A percentile compares a stretch with the other conserved stretches of the same genome.
Evolutionary conservation across 2,329 filamentous ascomycete genomes (phyloP).

Genomic region (Cryphonectria carpinicola): DNA sequence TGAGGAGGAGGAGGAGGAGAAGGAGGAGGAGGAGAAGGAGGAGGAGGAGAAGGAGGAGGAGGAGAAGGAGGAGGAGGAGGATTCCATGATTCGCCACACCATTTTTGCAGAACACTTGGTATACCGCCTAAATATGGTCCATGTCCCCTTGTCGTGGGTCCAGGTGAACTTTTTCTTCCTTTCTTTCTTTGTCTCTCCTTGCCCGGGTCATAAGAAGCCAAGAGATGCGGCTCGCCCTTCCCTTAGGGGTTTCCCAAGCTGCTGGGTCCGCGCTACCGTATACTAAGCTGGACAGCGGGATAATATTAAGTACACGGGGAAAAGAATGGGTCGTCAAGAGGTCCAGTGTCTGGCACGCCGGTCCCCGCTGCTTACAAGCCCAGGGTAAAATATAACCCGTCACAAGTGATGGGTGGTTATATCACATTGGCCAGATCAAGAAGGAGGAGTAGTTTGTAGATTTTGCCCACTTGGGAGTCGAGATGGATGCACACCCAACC

Average conservation of each 20-base stretch:
- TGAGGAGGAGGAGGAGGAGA: too few species aligned
- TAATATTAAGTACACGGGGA: too few species aligned
- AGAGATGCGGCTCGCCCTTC: constrained; percentile 5
- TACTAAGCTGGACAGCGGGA: too few species aligned
- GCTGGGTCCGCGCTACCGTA: not conserved
- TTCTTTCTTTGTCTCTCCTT: not conserved
- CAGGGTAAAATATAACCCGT: not conserved
- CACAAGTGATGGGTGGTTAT: too few species aligned
- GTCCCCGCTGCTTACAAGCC: not conserved
- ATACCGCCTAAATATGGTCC: not conserved
- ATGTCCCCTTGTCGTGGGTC: not conserved
- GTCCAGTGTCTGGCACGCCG: not conserved
- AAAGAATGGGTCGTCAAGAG: too few species aligned
- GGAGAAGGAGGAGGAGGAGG: too few species aligned
- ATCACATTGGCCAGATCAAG: not conserved
- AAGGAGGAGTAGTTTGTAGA: too few species aligned
- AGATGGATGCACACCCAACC: not conserved
- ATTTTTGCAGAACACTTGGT: too few species aligned
- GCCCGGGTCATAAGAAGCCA: not conserved
- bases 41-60: too few species aligned
- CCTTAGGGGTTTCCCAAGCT: not conserved
- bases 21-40: too few species aligned
- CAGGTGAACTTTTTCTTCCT: not conserved
- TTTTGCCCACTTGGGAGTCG: too few species aligned
- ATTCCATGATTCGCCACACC: too few species aligned